Evolutionary conservation across 2,329 filamentous ascomycete species (phyloP).

Genomic region (Arthrobotrys sinensis): DNA sequence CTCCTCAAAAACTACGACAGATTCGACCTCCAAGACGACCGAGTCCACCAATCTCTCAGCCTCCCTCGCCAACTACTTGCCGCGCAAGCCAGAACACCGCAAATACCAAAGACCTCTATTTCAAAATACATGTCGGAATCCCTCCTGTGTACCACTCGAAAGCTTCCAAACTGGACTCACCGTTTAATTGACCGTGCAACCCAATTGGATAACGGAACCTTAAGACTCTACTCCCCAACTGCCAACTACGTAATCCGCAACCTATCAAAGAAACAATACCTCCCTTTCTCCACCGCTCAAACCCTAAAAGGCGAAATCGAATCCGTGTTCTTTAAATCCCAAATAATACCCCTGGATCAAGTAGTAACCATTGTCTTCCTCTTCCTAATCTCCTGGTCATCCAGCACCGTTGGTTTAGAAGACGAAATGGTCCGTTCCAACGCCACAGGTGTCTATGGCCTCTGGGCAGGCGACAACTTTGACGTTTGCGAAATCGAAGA

Average conservation of each 20-base stretch:
- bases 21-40: background rate
- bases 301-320: conserved; percentile 22
- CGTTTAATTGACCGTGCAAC: conserved; percentile 13
- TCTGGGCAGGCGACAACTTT: conserved; percentile 42
- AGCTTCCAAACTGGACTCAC: conserved; percentile 31
- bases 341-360: conserved; percentile 2
- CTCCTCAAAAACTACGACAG: conserved; percentile 39
- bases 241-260: conserved; percentile 29
- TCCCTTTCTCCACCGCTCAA: conserved; percentile 10
- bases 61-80: too few relatives aligned
- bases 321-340: conserved; percentile 21
- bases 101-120: background rate
- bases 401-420: conserved; percentile 23
- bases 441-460: background rate
- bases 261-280: conserved; percentile 30
- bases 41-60: background rate
- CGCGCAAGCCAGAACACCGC: too few relatives aligned
- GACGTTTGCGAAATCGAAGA: conserved; percentile 21
- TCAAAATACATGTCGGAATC: background rate
- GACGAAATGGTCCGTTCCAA: conserved; percentile 22
- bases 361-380: conserved; percentile 33
- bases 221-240: conserved; percentile 27
- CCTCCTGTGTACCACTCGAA: background rate
- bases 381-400: conserved; percentile 44
- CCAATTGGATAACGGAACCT: background rate